Conservation (phyloP, 805 yeast species). For the Metschnikowia cubensis region DNA sequence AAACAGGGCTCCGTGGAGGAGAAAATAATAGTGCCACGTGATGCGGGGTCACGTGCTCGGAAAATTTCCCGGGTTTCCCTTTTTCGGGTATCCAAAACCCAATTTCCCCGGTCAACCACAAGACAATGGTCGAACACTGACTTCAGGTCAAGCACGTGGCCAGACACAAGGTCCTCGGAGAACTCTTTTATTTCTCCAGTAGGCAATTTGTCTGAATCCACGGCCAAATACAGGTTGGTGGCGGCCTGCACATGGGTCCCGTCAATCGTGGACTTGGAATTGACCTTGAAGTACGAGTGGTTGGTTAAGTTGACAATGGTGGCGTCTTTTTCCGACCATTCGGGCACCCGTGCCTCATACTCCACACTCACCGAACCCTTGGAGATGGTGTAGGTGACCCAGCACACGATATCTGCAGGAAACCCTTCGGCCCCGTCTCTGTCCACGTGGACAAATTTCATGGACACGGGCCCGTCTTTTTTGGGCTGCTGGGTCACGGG, state of each 20-base stretch:
- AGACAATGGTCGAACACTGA: slow-evolving; percentile 43
- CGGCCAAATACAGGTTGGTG: slow-evolving; percentile 40
- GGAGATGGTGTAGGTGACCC: slow-evolving; percentile 43
- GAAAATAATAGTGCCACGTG: slow-evolving; percentile 40
- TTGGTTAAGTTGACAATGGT: slow-evolving; percentile 58
- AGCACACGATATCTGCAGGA: slow-evolving; percentile 52
- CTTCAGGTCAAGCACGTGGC: slow-evolving; percentile 1
- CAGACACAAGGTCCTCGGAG: slow-evolving; percentile 21
- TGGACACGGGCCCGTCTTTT: slow-evolving; percentile 26
- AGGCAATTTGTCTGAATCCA: slow-evolving; percentile 37
- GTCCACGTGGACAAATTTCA: slow-evolving; percentile 42
- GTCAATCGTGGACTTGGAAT: slow-evolving; percentile 25
- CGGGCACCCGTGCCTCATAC: slow-evolving; percentile 36
- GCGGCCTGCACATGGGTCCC: slow-evolving; percentile 32
- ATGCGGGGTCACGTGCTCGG: slow-evolving; percentile 43
- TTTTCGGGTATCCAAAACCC: slow-evolving; percentile 46
- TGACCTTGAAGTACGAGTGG: slow-evolving; percentile 58
- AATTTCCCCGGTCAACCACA: slow-evolving; percentile 37
- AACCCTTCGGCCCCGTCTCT: slow-evolving; percentile 50
- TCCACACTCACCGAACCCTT: slow-evolving; percentile 43
- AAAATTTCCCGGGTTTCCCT: slow-evolving; percentile 32
- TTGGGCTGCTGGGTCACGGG: slow-evolving; percentile 41
- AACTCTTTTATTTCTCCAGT: slow-evolving; percentile 39
- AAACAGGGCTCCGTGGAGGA: slow-evolving; percentile 62
- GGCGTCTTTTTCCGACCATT: slow-evolving; percentile 30